phyloP scores from a whole-genome alignment of 2,329 filamentous ascomycete genomes.

The Chrysoporthe puriensis region DNA sequence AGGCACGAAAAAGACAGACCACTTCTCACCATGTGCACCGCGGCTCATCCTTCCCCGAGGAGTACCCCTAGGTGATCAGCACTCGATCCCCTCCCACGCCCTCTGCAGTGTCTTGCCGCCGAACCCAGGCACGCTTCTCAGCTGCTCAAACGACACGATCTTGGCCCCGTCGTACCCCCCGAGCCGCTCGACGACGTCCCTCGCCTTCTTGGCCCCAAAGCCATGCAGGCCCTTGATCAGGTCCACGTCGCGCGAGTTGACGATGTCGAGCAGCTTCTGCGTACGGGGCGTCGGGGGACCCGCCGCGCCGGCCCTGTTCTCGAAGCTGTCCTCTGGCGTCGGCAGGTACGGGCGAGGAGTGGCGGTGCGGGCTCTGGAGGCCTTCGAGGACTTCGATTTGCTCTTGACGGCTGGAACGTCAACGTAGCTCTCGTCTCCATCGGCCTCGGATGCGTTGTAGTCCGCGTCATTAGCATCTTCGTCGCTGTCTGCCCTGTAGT shows the following conservation, averaged over 20 bases:
- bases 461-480: slow-evolving; percentile 47
- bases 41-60: too few relatives aligned
- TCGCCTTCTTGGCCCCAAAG: slow-evolving; percentile 73
- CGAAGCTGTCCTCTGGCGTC: slow-evolving; percentile 37
- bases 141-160: slow-evolving; percentile 54
- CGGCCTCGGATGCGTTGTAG: slow-evolving; percentile 46
- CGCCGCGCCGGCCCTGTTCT: background rate
- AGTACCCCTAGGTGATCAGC: background rate
- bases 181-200: slow-evolving; percentile 61
- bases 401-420: slow-evolving; percentile 28
- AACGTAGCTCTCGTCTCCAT: slow-evolving; percentile 43
- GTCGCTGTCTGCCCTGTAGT: slow-evolving; percentile 44
- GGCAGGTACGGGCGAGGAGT: slow-evolving; percentile 34
- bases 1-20: too few relatives aligned
- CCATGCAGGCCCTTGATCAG: slow-evolving; percentile 70
- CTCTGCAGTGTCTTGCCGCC: slow-evolving; percentile 60
- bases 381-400: slow-evolving; percentile 22
- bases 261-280: slow-evolving; percentile 66
- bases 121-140: slow-evolving; percentile 60
- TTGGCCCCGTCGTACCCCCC: slow-evolving; percentile 47
- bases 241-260: slow-evolving; percentile 72
- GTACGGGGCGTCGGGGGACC: slow-evolving; percentile 52
- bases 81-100: slow-evolving; percentile 53
- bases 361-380: slow-evolving; percentile 6
- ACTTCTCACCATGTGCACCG: background rate